Conservation (phyloP, 352 stramenopile species). For the Phytophthora citricola region DNA sequence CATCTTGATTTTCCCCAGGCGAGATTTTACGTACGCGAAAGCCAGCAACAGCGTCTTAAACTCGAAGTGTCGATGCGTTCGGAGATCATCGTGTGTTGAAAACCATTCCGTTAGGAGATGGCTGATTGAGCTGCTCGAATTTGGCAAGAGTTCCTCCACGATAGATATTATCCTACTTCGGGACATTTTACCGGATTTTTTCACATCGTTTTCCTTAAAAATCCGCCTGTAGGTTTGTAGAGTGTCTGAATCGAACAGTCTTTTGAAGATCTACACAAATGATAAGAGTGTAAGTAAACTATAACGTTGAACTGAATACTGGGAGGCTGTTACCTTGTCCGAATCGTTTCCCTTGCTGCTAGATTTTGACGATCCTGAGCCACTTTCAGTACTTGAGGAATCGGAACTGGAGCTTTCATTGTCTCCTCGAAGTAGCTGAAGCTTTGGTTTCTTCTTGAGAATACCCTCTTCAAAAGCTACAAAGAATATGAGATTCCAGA, state of each 20-base stretch:
- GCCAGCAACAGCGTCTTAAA: slow-evolving; percentile 65
- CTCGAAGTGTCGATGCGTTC: slow-evolving; percentile 52
- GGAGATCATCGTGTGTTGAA: slow-evolving; percentile 52
- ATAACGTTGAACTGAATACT: neutral
- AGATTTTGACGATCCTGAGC: slow-evolving; percentile 14
- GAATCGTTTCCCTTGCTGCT: slow-evolving; percentile 8
- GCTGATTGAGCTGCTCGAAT: slow-evolving; percentile 1
- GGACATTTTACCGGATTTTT: slow-evolving; percentile 46
- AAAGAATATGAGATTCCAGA: neutral
- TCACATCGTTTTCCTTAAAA: slow-evolving; percentile 49
- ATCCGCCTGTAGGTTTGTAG: slow-evolving; percentile 41
- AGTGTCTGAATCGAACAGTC: slow-evolving; percentile 46
- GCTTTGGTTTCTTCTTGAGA: slow-evolving; percentile 55
- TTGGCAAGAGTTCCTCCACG: slow-evolving; percentile 39
- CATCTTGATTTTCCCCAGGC: slow-evolving; percentile 52
- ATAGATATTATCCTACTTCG: slow-evolving; percentile 47
- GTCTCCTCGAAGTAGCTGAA: slow-evolving; percentile 29
- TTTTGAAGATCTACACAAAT: slow-evolving; percentile 33
- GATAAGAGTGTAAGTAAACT: neutral
- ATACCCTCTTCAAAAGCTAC: slow-evolving; percentile 64
- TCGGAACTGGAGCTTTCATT: slow-evolving; percentile 36
- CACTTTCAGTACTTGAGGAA: slow-evolving; percentile 25
- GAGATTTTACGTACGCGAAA: slow-evolving; percentile 54
- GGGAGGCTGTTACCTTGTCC: slow-evolving; percentile 28
- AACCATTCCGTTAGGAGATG: slow-evolving; percentile 59